Percentiles rank a stretch among this genome's conserved stretches.
Conservation (phyloP, 805 yeast genomes). For the Wickerhamiella dianesei region DNA sequence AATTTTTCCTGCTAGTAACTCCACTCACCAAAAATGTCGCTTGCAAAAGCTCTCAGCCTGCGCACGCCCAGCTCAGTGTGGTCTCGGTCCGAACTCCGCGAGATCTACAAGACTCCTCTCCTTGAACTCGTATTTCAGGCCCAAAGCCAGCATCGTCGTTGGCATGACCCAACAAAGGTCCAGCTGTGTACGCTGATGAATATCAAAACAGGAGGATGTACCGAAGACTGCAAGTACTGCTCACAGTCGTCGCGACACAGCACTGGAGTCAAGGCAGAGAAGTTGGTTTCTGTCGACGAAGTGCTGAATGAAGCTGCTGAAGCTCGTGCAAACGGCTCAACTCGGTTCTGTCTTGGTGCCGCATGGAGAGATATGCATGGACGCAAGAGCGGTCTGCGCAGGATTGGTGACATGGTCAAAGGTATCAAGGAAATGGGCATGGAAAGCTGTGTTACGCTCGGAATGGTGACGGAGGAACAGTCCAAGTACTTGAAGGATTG, state of each 20-base stretch:
- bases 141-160: conserved; percentile 50
- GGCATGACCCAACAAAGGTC: conserved; percentile 55
- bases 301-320: conserved; percentile 49
- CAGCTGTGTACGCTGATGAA: conserved; percentile 65
- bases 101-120: conserved; percentile 53
- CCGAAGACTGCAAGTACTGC: conserved; percentile 73
- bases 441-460: conserved; percentile 72
- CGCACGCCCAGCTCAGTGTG: conserved; percentile 26
- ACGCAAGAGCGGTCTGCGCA: conserved; percentile 50
- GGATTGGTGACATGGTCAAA: conserved; percentile 50
- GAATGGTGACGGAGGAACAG: conserved; percentile 61
- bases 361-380: conserved; percentile 84
- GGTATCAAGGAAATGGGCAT: conserved; percentile 50
- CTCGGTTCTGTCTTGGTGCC: conserved; percentile 75
- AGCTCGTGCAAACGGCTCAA: conserved; percentile 58
- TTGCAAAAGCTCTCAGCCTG: neutral
- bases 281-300: conserved; percentile 44
- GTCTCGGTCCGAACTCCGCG: conserved; percentile 46
- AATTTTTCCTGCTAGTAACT: too few species aligned
- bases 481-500: conserved; percentile 45
- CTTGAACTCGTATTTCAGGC: conserved; percentile 47
- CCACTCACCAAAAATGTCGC: neutral
- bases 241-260: conserved; percentile 58
- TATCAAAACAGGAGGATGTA: conserved; percentile 69
- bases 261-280: conserved; percentile 62